Evolutionary conservation across 2,329 filamentous ascomycete species (phyloP), one percentile per base, ranked within the genome.

Genomic region (Colletotrichum phormii): DNA sequence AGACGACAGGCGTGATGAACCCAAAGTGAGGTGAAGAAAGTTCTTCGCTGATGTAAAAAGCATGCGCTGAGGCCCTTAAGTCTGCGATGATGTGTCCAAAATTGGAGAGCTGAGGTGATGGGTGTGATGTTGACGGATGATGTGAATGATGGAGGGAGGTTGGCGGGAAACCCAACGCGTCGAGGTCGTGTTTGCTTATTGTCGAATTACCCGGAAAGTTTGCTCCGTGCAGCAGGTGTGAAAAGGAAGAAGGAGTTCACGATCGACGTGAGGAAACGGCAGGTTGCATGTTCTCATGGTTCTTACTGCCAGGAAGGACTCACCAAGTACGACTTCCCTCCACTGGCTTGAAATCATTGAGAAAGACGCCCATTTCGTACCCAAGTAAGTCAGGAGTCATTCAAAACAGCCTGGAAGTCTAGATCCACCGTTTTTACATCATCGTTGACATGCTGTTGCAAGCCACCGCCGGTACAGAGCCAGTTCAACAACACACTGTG

Each of bases 71-170:
- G 51, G 35, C 64, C 37, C 31, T 53, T 72, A 72, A 72, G 58
- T 72, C 69, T 72, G 66, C 54, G 65, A 64, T 42, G 49, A 63
- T 24, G 59, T 64, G 64, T 72, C 69, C 69, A 72, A 72, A 72
- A 72, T 53, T 15, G 37, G 53, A 22, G 24, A 18, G 22, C 18
- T 62, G 65, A 60, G 57, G 57, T 62, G 64, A 26, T 29, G 53
- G 24, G n/a, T 22, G 69, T 63, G 69, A 60, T 59, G 69, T 55
- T 49, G 37, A 35, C 22, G 58, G 26, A 18, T 11, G 24, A 57
- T 51, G 24, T 51, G 12, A 35, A 68, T 62, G 51, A 42, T 33
- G 53, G 49, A 55, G 33, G 11, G 26, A 58, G 9, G 53, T 33
- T 49, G 53, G 26, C 42, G 6, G 42, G 15, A n/a, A 5, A 37